Evolutionary conservation across 2,329 filamentous ascomycete genomes (phyloP).

Genomic region (Scedosporium minutisporum): DNA sequence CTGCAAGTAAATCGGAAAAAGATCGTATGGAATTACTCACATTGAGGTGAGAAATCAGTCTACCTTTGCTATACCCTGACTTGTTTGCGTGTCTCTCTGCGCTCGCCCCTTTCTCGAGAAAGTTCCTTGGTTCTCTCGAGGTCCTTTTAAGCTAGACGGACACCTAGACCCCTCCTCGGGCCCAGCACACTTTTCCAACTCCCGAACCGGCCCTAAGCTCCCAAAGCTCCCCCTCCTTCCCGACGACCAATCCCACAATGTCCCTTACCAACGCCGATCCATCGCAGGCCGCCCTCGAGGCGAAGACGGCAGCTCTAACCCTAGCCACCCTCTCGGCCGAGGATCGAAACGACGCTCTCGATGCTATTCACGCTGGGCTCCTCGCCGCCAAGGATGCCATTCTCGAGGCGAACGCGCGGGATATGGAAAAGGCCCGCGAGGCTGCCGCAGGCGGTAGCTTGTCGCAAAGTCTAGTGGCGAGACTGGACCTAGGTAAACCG

Average conservation of each 20-base stretch:
- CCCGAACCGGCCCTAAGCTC: background rate
- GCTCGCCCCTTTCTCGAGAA: too few species aligned
- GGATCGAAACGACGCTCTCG: slow-evolving; percentile 76
- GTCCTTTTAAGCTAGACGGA: background rate
- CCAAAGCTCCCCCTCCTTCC: background rate
- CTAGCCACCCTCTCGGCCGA: slow-evolving; percentile 69
- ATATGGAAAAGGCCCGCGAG: slow-evolving; percentile 64
- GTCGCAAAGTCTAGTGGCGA: slow-evolving; percentile 74
- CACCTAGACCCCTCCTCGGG: background rate
- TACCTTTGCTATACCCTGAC: too few species aligned
- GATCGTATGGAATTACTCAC: too few species aligned
- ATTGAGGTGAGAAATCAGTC: too few species aligned
- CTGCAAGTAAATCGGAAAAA: too few species aligned
- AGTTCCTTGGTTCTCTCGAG: background rate
- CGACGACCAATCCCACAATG: slow-evolving; percentile 42
- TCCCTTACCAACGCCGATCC: slow-evolving; percentile 82
- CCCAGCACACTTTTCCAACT: background rate
- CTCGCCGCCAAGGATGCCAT: slow-evolving; percentile 61
- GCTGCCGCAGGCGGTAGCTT: slow-evolving; percentile 68
- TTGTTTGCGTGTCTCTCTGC: too few species aligned
- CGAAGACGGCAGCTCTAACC: slow-evolving; percentile 71
- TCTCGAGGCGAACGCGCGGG: slow-evolving; percentile 74
- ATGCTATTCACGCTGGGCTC: slow-evolving; percentile 72
- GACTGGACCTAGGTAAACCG: slow-evolving; percentile 73
- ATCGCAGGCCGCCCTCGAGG: slow-evolving; percentile 63